These are phyloP conservation scores for Mycena alexandri DNA, from an alignment of 768 basidiomycete species.

Conservation along the genomic window DNA sequence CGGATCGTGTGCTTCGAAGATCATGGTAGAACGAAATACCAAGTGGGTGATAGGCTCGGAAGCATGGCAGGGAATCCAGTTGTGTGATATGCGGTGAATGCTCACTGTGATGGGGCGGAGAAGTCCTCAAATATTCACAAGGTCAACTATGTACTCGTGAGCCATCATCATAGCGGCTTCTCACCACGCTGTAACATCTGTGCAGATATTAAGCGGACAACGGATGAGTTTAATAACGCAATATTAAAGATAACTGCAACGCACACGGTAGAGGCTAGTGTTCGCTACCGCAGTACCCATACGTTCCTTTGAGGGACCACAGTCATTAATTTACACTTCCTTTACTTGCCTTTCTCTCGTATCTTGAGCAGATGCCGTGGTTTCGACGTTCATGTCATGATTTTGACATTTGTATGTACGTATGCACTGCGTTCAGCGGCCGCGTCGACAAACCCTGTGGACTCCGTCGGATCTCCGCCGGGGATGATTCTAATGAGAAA, in stretches of 20 bases:
- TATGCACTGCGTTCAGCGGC: not conserved
- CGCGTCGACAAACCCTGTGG: no score
- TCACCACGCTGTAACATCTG: constrained; percentile 17
- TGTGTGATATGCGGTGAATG: constrained; percentile 17
- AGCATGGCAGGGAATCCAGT: constrained; percentile 16
- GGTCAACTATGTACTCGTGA: constrained; percentile 16
- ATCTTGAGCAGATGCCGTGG: constrained; percentile 10
- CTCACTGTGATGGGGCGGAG: constrained; percentile 8
- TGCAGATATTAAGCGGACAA: constrained; percentile 20
- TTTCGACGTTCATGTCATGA: constrained; percentile 10
- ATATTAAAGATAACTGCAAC: constrained; percentile 12
- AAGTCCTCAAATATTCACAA: constrained; percentile 21
- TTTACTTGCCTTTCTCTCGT: constrained; percentile 11
- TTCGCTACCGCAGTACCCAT: constrained; percentile 9
- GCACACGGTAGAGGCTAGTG: constrained; percentile 18
- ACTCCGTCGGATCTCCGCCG: no score
- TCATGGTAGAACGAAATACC: constrained; percentile 13
- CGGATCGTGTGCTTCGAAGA: constrained; percentile 19
- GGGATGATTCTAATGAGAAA: no score
- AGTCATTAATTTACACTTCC: constrained; percentile 10
- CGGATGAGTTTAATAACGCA: constrained; percentile 15
- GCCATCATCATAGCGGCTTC: constrained; percentile 13
- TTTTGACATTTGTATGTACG: constrained; percentile 15
- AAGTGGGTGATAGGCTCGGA: constrained; percentile 14
- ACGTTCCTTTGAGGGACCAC: constrained; percentile 14